Conservation (phyloP, 371 early-diverging fungal genomes). For the Mucor saturninus region DNA sequence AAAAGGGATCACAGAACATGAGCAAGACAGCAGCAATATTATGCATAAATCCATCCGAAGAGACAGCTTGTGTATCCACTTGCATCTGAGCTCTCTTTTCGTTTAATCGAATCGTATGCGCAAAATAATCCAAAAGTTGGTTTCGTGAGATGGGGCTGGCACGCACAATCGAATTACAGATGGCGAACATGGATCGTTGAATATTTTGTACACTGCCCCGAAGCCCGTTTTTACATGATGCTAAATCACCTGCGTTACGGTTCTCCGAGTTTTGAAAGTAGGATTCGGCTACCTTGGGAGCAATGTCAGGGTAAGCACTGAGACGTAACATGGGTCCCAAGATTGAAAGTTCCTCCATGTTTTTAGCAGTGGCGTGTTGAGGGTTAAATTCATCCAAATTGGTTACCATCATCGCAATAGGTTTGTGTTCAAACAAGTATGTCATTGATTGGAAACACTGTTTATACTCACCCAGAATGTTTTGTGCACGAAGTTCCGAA, state of each 20-base stretch:
- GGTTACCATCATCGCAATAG: conserved; percentile 60
- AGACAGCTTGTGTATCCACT: conserved; percentile 76
- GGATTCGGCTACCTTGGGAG: conserved; percentile 65
- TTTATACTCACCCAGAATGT: conserved; percentile 64
- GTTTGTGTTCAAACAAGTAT: conserved; percentile 54
- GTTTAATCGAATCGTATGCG: conserved; percentile 69
- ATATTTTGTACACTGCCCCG: conserved; percentile 70
- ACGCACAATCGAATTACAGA: conserved; percentile 77
- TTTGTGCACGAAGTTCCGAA: conserved; percentile 40
- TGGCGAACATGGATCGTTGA: conserved; percentile 64
- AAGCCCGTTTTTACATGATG: conserved; percentile 67
- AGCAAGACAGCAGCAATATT: conserved; percentile 75
- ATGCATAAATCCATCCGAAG: conserved; percentile 88
- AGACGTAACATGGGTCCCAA: conserved; percentile 78
- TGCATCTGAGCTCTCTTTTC: conserved; percentile 84
- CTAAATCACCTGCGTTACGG: conserved; percentile 57
- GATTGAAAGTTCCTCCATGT: conserved; percentile 69
- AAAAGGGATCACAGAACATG: conserved; percentile 82
- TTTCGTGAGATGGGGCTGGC: conserved; percentile 64
- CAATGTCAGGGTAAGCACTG: conserved; percentile 62
- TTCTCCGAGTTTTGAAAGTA: conserved; percentile 67
- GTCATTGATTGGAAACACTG: conserved; percentile 54
- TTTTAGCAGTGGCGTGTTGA: conserved; percentile 51
- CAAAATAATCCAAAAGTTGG: conserved; percentile 66
- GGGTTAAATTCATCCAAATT: conserved; percentile 69